phyloP scores from a whole-genome alignment of 495 filamentous ascomycete genomes.

The Trypethelium eluteriae region DNA sequence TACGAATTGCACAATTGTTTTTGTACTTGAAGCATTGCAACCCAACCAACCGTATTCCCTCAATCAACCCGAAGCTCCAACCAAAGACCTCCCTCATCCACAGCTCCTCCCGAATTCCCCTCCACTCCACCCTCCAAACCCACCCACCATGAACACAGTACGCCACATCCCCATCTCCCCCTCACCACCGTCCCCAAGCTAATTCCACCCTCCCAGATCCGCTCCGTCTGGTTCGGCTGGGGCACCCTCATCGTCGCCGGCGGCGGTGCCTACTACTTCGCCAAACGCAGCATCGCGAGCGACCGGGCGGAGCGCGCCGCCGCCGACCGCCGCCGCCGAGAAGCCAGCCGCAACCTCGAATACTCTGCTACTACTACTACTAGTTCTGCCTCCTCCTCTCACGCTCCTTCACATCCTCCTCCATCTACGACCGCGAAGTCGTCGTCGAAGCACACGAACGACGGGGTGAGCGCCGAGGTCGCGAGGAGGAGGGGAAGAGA shows the following conservation, averaged over 20 bases:
- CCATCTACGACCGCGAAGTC: neutral
- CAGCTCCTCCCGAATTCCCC: neutral
- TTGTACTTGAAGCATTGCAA: no score
- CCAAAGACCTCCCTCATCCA: neutral
- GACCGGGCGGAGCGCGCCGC: slow-evolving; percentile 68
- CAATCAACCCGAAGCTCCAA: neutral
- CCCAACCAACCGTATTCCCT: no score
- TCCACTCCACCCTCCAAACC: neutral
- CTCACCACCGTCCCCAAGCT: neutral
- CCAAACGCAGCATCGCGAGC: slow-evolving; percentile 86
- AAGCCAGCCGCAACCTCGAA: slow-evolving; percentile 23
- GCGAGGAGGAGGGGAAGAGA: slow-evolving; percentile 17
- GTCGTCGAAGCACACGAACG: slow-evolving; percentile 12
- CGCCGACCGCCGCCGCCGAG: slow-evolving; percentile 39
- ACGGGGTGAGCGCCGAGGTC: slow-evolving; percentile 19
- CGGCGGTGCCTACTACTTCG: slow-evolving; percentile 91
- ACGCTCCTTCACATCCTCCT: neutral
- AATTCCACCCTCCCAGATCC: slow-evolving; percentile 16
- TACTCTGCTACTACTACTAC: neutral
- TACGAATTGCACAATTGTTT: no score
- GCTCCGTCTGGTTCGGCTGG: slow-evolving; percentile 55
- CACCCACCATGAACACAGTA: slow-evolving; percentile 26
- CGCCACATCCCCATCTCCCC: slow-evolving; percentile 4
- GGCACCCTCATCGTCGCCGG: slow-evolving; percentile 75
- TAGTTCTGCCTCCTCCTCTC: neutral